These are phyloP conservation scores for Taiwanofungus camphoratus DNA, from an alignment of 1,284 basidiomycete genomes.

Conservation along the genomic window DNA sequence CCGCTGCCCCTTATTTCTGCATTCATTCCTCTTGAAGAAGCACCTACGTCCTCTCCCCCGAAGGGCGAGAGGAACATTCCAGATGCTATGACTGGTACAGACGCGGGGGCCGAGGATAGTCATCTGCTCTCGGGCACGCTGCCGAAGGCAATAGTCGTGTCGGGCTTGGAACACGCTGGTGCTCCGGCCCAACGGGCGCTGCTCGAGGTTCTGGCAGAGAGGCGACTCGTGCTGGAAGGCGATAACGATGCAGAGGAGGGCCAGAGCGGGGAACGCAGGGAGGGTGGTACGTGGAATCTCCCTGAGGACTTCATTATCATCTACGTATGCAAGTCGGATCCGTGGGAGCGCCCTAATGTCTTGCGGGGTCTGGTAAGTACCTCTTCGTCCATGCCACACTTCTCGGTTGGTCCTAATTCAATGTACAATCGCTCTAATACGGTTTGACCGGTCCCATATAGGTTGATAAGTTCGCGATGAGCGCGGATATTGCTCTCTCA, in stretches of 20 bases:
- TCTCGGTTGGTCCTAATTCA: background rate
- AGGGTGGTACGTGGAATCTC: slow-evolving; percentile 46
- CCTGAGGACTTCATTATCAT: slow-evolving; percentile 67
- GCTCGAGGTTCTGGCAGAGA: slow-evolving; percentile 46
- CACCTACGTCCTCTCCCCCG: slow-evolving; percentile 3
- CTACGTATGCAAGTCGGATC: slow-evolving; percentile 62
- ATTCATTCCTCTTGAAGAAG: slow-evolving; percentile 14
- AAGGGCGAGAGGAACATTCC: background rate
- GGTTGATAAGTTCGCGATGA: slow-evolving; percentile 77
- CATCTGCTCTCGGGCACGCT: slow-evolving; percentile 27
- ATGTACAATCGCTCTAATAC: slow-evolving; percentile 3
- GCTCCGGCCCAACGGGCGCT: slow-evolving; percentile 55
- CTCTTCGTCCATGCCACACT: background rate
- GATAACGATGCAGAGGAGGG: slow-evolving; percentile 14
- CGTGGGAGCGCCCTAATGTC: slow-evolving; percentile 56
- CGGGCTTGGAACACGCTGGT: slow-evolving; percentile 59
- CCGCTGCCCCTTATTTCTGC: slow-evolving; percentile 19
- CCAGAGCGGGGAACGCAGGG: slow-evolving; percentile 26
- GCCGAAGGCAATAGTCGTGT: slow-evolving; percentile 61
- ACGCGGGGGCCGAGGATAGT: slow-evolving; percentile 4
- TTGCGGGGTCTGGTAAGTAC: slow-evolving; percentile 55
- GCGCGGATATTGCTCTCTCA: slow-evolving; percentile 42
- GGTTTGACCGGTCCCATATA: slow-evolving; percentile 25
- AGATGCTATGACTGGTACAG: slow-evolving; percentile 10
- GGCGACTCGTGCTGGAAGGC: slow-evolving; percentile 46